Conservation (phyloP, 257 asterid species). For the Osmanthus fragrans region DNA sequence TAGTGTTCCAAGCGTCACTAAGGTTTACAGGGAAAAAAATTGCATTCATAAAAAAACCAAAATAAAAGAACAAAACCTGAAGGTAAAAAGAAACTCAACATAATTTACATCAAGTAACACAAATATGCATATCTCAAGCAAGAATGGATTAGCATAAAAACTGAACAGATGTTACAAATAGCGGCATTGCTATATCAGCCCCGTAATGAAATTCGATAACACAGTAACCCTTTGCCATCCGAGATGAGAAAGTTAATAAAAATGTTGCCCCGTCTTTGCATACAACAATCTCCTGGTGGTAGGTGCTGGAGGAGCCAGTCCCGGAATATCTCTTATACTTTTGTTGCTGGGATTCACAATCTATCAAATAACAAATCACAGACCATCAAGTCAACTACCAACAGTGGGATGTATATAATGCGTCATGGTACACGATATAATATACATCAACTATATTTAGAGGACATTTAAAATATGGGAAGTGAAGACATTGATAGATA, state of each 20-base stretch:
- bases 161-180: slow-evolving; percentile 22
- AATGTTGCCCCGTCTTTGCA: slow-evolving; percentile 37
- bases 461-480: not conserved
- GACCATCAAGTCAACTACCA: slow-evolving; percentile 27
- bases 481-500: not conserved
- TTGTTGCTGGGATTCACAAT: slow-evolving; percentile 85
- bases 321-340: slow-evolving; percentile 86
- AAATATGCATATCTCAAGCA: slow-evolving; percentile 40
- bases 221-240: not conserved
- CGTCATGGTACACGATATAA: not conserved
- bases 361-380: slow-evolving; percentile 36
- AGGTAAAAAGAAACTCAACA: not conserved
- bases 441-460: not conserved
- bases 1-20: not conserved
- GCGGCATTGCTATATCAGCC: not conserved
- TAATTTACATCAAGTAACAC: slow-evolving; percentile 39
- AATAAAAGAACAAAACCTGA: not conserved
- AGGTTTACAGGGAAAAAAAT: not conserved
- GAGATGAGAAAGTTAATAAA: slow-evolving; percentile 27
- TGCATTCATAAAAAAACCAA: not conserved
- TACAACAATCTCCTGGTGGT: slow-evolving; percentile 75
- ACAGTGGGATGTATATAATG: not conserved
- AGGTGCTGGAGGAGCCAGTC: slow-evolving; percentile 97
- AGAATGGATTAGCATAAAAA: slow-evolving; percentile 15
- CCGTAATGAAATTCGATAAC: slow-evolving; percentile 17